Evolutionary conservation across 129 eudicot species (phyloP), one percentile per base, ranked within the genome.

Genomic region (Calendula officinalis): DNA sequence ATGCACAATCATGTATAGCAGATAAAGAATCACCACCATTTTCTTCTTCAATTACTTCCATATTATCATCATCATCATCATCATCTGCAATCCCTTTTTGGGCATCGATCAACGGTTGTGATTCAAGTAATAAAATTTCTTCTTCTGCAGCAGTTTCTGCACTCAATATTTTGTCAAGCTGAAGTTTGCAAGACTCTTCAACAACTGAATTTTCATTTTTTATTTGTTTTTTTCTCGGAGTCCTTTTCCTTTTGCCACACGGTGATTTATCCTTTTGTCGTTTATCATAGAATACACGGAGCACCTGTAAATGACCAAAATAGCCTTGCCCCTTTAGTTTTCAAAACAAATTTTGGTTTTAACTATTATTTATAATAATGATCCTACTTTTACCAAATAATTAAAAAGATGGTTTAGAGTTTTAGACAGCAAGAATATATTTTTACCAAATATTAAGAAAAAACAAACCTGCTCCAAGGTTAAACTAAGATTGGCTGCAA

Each of bases 401-500:
- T n/a, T n/a, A n/a, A n/a, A n/a, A n/a, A n/a, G n/a, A n/a, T n/a
- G n/a, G n/a, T n/a, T n/a, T n/a, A n/a, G n/a, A n/a, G n/a, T n/a
- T n/a, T n/a, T n/a, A n/a, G n/a, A n/a, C n/a, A n/a, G n/a, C n/a
- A n/a, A n/a, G 14, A 14, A 48, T 14, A 4, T 11, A 15, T 48
- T 44, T 62, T 65, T 56, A 60, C 15, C 51, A 60, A 12, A 48
- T 48, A 41, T 12, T n/a, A 43, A 68, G 55, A 78, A 65, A 59
- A 64, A 34, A 66, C 83, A 47, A 68, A 91, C 98, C 98, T 92
- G 98, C 77, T 85, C 96, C 63, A 92, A 64, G 65, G 90, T 83
- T 78, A 88, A 74, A 76, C 81, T 80, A 15, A 92, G 91, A 55
- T 83, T 83, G 75, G 79, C 80, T 3, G 96, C 95, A 39, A 92